These are phyloP conservation scores for Populus ilicifolia DNA, from an alignment of 345 rosid species.

Conservation along the genomic window DNA sequence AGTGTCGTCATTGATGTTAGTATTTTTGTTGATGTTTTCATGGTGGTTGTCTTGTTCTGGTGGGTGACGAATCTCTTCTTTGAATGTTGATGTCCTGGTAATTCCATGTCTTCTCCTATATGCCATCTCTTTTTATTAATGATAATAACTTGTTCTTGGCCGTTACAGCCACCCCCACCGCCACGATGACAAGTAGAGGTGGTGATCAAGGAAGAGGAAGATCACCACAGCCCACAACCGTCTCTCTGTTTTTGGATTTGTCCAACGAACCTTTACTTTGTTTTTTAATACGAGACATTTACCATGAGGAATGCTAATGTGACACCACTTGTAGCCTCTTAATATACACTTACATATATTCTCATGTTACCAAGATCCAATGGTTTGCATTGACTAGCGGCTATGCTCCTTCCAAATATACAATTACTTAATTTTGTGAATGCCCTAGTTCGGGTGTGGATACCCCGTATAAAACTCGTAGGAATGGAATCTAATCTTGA, in stretches of 20 bases:
- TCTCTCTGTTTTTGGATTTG: slow-evolving; percentile 9
- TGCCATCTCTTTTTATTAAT: slow-evolving; percentile 47
- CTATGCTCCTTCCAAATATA: neutral
- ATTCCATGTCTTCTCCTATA: slow-evolving; percentile 89
- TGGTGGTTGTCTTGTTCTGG: slow-evolving; percentile 24
- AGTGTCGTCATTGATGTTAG: neutral
- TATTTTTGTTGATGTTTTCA: slow-evolving; percentile 11
- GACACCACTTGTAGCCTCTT: slow-evolving; percentile 7
- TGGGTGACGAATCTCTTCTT: slow-evolving; percentile 54
- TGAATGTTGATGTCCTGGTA: slow-evolving; percentile 69
- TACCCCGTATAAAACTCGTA: too few relatives aligned
- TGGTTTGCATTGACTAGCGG: neutral
- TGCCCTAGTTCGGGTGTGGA: too few relatives aligned
- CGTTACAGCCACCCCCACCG: slow-evolving; percentile 6
- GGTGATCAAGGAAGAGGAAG: neutral
- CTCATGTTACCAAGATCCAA: neutral
- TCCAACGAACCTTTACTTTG: slow-evolving; percentile 14
- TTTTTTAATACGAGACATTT: neutral
- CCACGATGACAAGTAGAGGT: neutral
- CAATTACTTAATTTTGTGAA: neutral
- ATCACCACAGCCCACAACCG: neutral
- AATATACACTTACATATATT: neutral
- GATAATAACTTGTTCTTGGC: neutral
- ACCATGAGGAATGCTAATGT: slow-evolving; percentile 5
- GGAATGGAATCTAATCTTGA: too few relatives aligned